Base-by-base conservation (phyloP, 1,284 basidiomycete genomes). In the Polyporus tsugae region DNA sequence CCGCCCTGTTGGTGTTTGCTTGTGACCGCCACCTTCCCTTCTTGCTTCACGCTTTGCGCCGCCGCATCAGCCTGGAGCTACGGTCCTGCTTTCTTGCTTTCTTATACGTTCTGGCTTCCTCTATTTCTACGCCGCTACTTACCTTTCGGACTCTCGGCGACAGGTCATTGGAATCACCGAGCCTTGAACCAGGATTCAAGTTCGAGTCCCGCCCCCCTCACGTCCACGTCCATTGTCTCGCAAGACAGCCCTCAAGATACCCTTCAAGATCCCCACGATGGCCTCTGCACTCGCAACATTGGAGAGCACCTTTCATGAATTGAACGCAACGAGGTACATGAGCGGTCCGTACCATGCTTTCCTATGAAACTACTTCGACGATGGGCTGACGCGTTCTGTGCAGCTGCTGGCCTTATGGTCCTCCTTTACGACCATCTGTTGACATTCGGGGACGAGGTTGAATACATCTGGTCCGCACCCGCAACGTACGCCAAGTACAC, bases 341-440 rank as follows among this genome's bases (percentile, higher is more conserved):
- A 69, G 67, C 42, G 71, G 71, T 72, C 53, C 53, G 71, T 67
- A 4, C 22, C 38, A 39, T 29, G 1, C 60, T 15, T 53, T 33
- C 7, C 29, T 9, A 11, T 6, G 29, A 15, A n/a, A 17, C 6
- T 19, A 1, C 5, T 13, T 6, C 15, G 41, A 41, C 10, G 19
- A 39, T 62, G 17, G 59, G 25, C 25, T 25, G 3, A 52, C 39
- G 33, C 25, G 7, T 11, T 29, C 3, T 42, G 11, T 38, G 5
- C 44, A 80, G 79, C 75, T 10, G 74, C 69, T 29, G 78, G 77
- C 41, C 66, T 78, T 52, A 69, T 72, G 4, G 63, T 85, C 44
- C 75, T 87, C n/a, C 70, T 87, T 38, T 87, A 85, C 73, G 84
- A 87, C 69, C 84, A 87, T 68, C 57, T 83, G 35, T 74, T 87